phyloP scores from a whole-genome alignment of 352 stramenopile genomes.

The Globisporangium okanoganense region DNA sequence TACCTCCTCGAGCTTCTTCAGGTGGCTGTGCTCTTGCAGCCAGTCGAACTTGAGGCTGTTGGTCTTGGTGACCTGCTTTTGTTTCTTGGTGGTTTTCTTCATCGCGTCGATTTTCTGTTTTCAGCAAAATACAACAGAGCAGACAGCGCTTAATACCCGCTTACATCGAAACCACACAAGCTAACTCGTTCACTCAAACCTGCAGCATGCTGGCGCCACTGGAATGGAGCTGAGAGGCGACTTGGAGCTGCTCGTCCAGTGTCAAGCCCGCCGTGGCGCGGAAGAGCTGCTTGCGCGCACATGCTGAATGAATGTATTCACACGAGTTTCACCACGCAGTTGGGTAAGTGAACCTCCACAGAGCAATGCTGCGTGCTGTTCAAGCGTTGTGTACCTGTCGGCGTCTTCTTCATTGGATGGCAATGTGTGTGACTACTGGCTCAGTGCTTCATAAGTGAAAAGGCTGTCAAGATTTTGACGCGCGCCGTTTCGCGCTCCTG shows the following conservation, averaged over 20 bases:
- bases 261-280: conserved; percentile 58
- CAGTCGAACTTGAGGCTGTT: conserved; percentile 74
- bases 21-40: conserved; percentile 57
- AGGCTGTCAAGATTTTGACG: neutral
- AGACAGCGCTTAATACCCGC: too few relatives aligned
- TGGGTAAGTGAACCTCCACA: neutral
- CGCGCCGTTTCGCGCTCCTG: conserved; percentile 9
- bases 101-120: conserved; percentile 59
- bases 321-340: too few relatives aligned
- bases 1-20: conserved; percentile 67
- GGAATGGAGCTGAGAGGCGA: conserved; percentile 45
- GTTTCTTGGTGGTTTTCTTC: conserved; percentile 55
- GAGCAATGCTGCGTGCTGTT: neutral
- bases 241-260: conserved; percentile 57
- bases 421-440: neutral
- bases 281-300: conserved; percentile 56
- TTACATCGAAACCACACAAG: too few relatives aligned
- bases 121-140: neutral
- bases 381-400: neutral
- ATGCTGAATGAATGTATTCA: neutral
- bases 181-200: too few relatives aligned
- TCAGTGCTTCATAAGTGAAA: too few relatives aligned
- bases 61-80: conserved; percentile 48
- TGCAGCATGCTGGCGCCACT: conserved; percentile 51
- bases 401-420: conserved; percentile 5